Conservation (phyloP, 805 yeast species). For the Kockiozyma suomiensis region DNA sequence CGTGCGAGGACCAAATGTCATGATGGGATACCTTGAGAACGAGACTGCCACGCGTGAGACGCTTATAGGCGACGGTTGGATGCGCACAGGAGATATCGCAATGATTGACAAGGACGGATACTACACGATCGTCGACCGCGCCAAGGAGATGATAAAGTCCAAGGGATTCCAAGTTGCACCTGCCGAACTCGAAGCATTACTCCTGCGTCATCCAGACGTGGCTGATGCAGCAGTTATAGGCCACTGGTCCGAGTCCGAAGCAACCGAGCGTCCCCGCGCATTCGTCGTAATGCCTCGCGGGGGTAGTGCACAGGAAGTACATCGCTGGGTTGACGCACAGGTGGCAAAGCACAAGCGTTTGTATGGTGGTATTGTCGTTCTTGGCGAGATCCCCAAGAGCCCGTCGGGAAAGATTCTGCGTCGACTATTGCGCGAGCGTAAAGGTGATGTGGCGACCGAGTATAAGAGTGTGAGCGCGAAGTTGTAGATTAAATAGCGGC, state of each 20-base stretch:
- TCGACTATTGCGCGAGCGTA: conserved; percentile 50
- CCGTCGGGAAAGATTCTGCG: conserved; percentile 95
- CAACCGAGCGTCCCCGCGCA: conserved; percentile 64
- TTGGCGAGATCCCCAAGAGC: conserved; percentile 87
- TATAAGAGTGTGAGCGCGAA: background rate
- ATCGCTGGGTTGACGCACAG: conserved; percentile 43
- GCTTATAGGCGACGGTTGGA: conserved; percentile 56
- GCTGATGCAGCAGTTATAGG: conserved; percentile 92
- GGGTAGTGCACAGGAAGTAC: conserved; percentile 36
- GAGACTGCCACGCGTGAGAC: conserved; percentile 52
- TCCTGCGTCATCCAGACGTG: conserved; percentile 65
- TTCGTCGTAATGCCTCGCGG: conserved; percentile 39
- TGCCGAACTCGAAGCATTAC: conserved; percentile 83
- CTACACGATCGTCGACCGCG: conserved; percentile 58
- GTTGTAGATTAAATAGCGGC: background rate
- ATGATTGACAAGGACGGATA: conserved; percentile 45
- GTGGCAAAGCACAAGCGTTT: conserved; percentile 46
- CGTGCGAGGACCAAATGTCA: conserved; percentile 59
- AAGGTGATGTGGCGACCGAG: conserved; percentile 3
- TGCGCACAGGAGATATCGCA: conserved; percentile 62
- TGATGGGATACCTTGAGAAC: conserved; percentile 54
- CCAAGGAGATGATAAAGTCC: conserved; percentile 67
- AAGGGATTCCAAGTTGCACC: conserved; percentile 91
- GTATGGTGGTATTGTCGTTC: conserved; percentile 59
- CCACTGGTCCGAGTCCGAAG: conserved; percentile 65